Conservation (phyloP, 495 filamentous ascomycete species). For the Aspergillus steynii region DNA sequence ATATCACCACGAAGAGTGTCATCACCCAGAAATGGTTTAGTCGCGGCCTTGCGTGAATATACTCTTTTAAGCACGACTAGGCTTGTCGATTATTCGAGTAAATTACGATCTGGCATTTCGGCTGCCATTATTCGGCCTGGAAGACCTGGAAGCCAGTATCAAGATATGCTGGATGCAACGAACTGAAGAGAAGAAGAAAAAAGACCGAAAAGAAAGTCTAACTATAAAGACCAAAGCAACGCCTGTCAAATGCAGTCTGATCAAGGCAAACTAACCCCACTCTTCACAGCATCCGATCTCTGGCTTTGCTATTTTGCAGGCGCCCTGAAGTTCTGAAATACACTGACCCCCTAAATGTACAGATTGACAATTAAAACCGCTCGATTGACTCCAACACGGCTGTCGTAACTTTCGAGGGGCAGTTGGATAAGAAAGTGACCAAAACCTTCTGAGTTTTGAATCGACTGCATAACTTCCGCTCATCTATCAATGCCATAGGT, state of each 20-base stretch:
- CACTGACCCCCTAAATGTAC: slow-evolving; percentile 67
- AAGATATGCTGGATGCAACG: slow-evolving; percentile 36
- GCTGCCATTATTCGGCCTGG: slow-evolving; percentile 52
- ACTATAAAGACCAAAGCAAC: slow-evolving; percentile 9
- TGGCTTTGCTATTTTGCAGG: slow-evolving; percentile 53
- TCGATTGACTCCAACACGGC: slow-evolving; percentile 56
- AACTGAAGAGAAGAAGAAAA: no score
- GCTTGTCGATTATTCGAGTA: slow-evolving; percentile 37
- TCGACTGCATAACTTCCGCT: slow-evolving; percentile 61
- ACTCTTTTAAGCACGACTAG: slow-evolving; percentile 66
- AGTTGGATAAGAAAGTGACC: slow-evolving; percentile 42
- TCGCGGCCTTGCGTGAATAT: slow-evolving; percentile 60
- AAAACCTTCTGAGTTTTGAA: slow-evolving; percentile 65
- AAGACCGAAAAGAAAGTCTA: no score
- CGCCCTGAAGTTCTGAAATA: slow-evolving; percentile 63
- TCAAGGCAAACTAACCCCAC: slow-evolving; percentile 52
- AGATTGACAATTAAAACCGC: slow-evolving; percentile 60
- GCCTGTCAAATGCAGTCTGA: slow-evolving; percentile 51
- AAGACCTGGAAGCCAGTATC: slow-evolving; percentile 45
- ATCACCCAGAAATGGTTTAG: slow-evolving; percentile 60
- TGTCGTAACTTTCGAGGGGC: slow-evolving; percentile 60
- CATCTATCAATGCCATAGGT: slow-evolving; percentile 57
- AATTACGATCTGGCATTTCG: no score
- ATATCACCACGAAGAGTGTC: slow-evolving; percentile 42
- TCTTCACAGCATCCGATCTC: slow-evolving; percentile 39